Evolutionary conservation across 805 yeast species (phyloP), one percentile per base, ranked within the genome.

Genomic region (Starmera dryadoides): DNA sequence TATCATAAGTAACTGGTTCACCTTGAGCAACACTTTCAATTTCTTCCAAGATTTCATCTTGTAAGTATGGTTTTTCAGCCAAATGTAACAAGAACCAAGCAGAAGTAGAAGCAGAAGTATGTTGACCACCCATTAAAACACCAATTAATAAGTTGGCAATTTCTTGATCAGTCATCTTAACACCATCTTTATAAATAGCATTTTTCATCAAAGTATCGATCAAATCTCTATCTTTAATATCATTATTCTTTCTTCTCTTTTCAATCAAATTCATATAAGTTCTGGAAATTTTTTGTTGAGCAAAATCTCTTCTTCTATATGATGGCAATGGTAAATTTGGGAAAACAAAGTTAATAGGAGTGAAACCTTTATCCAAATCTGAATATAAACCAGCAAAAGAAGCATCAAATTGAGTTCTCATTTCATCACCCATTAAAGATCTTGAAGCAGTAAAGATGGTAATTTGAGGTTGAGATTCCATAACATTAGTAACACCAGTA

Each of bases 91-190:
- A 68, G 56, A 80, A 79, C 98, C 98, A 93, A 15, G 97, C 84
- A 31, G 95, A 85, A 18, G 98, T 93, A 19, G 98, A 76, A 33
- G 98, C 93, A 46, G 95, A 84, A 21, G 98, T 93, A 63, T 93
- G 98, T 69, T 93, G 98, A 46, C 98, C 98, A 55, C 98, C 98
- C 98, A 93, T 93, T 45, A 93, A 72, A 40, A 93, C 83, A 62
- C 98, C 98, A 63, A 93, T 91, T 61, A 88, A 69, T 62, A 93
- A 71, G 64, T 89, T 85, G 36, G 98, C 93, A 56, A 93, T 87
- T 66, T 93, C 95, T 60, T 81, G 81, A 62, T 93, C 98, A 21
- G 96, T 82, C 97, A 93, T 89, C 56, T 74, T 73, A 36, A 81
- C 79, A 52, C 98, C 98, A 59, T 93, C 98, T 62, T 86, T 89